Base-by-base conservation (phyloP, 768 basidiomycete genomes). In the Arthromyces matolae region DNA sequence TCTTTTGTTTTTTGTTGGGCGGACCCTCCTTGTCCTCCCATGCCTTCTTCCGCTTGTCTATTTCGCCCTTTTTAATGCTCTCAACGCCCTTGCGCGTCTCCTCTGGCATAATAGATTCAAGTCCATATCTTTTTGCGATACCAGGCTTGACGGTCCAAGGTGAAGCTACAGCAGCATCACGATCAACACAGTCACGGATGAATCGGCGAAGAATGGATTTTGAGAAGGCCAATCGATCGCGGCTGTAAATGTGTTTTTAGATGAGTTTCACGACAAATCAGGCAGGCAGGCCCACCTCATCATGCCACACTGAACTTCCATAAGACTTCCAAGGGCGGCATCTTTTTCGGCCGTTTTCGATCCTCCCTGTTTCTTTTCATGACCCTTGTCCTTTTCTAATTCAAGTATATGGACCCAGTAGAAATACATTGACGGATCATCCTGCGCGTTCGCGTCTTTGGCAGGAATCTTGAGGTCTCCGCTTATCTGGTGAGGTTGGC, bases 161-260 rank as follows among this genome's bases (percentile, higher is more conserved):
- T 1, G 92, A 90, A 7, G 92, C 93, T 22, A 95, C 86, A 8
- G 91, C 87, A 13, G 92, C 78, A 55, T 95, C 93, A 27, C 96
- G 84, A 59, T 91, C 87, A 2, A 99, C 88, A 58, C 93, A 95
- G 61, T 98, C 96, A 52, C 91, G 85, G 49, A 99, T 89, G 68
- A 95, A 97, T 13, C 93, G 86, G 54, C 93, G 90, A 23, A 99
- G 80, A 57, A 98, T 95, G 14, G 93, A 93, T 67, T 98, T 97
- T 23, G 93, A 95, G 69, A 98, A 98, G 16, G 92, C 84, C 16
- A 95, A 76, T 43, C 94, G 89, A 65, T 99, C 96, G 51, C 96
- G 93, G 60, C 94, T 97, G 28, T 8, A 18, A 10, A 10, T 3
- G 39, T n/a, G 5, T n/a, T n/a, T n/a, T n/a, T n/a, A n/a, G n/a